Conservation (phyloP, 257 asterid genomes). For the Solanum chiquidenum region DNA sequence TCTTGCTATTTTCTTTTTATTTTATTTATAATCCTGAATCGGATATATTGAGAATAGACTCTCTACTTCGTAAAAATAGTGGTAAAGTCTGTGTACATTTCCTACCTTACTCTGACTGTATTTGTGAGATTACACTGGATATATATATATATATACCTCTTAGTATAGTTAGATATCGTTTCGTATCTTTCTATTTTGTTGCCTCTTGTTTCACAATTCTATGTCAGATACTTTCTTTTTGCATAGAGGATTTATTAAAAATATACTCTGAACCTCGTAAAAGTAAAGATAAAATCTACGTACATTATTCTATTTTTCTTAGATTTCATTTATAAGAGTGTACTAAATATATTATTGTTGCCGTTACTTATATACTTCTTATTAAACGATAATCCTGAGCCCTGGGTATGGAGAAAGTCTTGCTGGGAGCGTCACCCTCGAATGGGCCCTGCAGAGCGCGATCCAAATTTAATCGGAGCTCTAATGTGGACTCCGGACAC, state of each 20-base stretch:
- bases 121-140: too few species aligned
- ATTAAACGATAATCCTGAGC: background rate
- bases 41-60: background rate
- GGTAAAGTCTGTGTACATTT: background rate
- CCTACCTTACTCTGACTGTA: rapidly evolving
- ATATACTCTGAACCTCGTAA: too few species aligned
- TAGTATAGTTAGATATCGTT: too few species aligned
- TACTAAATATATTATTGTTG: background rate
- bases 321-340: rapidly evolving
- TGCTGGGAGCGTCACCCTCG: too few species aligned
- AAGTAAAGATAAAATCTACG: background rate
- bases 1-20: background rate
- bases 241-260: rapidly evolving
- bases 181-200: too few species aligned
- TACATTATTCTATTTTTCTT: background rate
- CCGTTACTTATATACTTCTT: background rate
- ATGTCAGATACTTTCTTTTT: background rate
- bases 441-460: too few species aligned
- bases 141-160: too few species aligned
- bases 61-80: background rate
- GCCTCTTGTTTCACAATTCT: too few species aligned
- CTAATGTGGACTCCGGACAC: too few species aligned
- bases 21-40: background rate
- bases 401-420: too few species aligned
- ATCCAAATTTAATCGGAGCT: too few species aligned